phyloP scores from a whole-genome alignment of 2,329 filamentous ascomycete species.

The Colletotrichum camelliae region DNA sequence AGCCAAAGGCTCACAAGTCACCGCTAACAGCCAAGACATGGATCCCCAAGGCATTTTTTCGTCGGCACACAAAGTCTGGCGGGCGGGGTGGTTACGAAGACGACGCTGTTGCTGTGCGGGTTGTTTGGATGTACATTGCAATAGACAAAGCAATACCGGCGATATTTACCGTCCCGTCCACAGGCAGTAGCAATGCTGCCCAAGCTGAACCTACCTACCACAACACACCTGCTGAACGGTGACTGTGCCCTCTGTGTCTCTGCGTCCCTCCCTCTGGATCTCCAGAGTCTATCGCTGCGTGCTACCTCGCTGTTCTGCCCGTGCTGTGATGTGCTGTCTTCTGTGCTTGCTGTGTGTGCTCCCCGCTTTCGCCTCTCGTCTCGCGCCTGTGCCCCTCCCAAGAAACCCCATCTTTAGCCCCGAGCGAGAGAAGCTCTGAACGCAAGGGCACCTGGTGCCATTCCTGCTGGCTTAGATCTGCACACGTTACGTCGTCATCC shows the following conservation, averaged over 20 bases:
- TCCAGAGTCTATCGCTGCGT: neutral
- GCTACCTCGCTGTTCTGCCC: neutral
- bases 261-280: neutral
- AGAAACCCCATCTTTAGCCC: conserved; percentile 14
- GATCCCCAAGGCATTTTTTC: conserved; percentile 16
- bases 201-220: neutral
- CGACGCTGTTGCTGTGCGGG: neutral
- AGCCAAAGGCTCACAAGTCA: neutral
- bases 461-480: conserved; percentile 22
- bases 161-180: neutral
- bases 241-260: neutral
- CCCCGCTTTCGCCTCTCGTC: neutral
- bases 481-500: conserved; percentile 26
- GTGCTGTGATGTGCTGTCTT: neutral
- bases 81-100: neutral
- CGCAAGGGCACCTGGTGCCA: conserved; percentile 20
- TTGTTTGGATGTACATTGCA: neutral
- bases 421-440: conserved; percentile 15
- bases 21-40: conserved; percentile 21
- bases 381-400: neutral
- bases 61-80: conserved; percentile 11
- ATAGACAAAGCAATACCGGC: neutral
- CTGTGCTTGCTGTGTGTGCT: neutral
- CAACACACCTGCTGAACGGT: neutral
- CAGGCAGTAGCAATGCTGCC: neutral